Evolutionary conservation across 306 rosid genomes (phyloP).

Genomic region (Acacia confusa): DNA sequence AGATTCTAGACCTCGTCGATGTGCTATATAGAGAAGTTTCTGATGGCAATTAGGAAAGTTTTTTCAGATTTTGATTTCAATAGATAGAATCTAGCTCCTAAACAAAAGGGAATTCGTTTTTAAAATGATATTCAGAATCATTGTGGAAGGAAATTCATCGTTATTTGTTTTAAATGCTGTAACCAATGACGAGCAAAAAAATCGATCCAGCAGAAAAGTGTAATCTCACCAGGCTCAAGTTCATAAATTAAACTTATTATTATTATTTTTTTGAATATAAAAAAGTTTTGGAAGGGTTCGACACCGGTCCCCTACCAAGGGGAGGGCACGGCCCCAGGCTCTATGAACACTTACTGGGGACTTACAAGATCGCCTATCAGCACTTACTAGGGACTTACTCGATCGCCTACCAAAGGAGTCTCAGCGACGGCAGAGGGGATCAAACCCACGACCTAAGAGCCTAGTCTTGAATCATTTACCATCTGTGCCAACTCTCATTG

Average conservation of each 20-base stretch:
- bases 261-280: too few species aligned
- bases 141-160: neutral
- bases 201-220: neutral
- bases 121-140: neutral
- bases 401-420: too few species aligned
- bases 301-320: too few species aligned
- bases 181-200: neutral
- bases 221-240: neutral
- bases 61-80: neutral
- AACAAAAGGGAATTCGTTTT: neutral
- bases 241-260: neutral
- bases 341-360: too few species aligned
- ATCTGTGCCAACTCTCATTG: too few species aligned
- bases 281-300: too few species aligned
- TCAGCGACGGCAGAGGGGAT: too few species aligned
- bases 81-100: neutral
- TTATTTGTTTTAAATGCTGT: constrained; percentile 17
- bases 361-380: too few species aligned
- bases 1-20: neutral
- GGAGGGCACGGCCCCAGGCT: too few species aligned
- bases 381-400: too few species aligned
- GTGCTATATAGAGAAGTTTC: neutral
- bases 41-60: neutral
- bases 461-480: too few species aligned
- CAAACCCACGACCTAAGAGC: too few species aligned